Evolutionary conservation across 176 grass and related monocot genomes (phyloP).

Genomic region (Cenchrus fungigraminus): DNA sequence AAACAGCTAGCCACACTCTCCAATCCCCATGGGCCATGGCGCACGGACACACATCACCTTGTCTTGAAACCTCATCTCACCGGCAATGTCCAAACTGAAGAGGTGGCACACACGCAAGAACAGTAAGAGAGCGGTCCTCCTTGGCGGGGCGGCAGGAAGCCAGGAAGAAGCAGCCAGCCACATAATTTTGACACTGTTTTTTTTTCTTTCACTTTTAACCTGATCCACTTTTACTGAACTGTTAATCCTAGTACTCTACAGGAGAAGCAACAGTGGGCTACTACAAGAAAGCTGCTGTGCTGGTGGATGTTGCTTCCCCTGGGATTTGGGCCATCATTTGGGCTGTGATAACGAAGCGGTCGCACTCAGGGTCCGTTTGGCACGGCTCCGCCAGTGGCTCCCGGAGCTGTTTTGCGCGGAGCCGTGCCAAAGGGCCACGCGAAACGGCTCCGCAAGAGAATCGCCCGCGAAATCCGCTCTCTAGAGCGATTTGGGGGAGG

Average conservation of each 20-base stretch:
- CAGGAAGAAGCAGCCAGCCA: too few relatives aligned
- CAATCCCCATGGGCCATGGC: conserved; percentile 12
- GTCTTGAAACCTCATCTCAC: conserved; percentile 5
- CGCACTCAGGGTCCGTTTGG: neutral
- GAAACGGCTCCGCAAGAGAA: too few relatives aligned
- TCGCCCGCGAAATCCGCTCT: too few relatives aligned
- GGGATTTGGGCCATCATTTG: conserved; percentile 43
- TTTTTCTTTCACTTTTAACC: too few relatives aligned
- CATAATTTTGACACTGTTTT: too few relatives aligned
- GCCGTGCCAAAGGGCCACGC: too few relatives aligned
- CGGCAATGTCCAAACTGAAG: neutral
- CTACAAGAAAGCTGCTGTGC: neutral
- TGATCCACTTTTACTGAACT: too few relatives aligned
- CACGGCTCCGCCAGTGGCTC: too few relatives aligned
- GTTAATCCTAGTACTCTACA: too few relatives aligned
- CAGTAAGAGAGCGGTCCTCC: neutral
- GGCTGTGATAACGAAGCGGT: conserved; percentile 1
- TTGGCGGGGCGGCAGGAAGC: too few relatives aligned
- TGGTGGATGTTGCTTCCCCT: conserved; percentile 3
- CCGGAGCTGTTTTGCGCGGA: too few relatives aligned
- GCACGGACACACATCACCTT: conserved; percentile 33
- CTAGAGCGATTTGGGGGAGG: too few relatives aligned
- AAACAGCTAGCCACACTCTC: neutral
- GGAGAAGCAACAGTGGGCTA: neutral
- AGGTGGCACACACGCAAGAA: conserved; percentile 19